Evolutionary conservation across 2,329 filamentous ascomycete species (phyloP), one percentile per base, ranked within the genome.

Genomic region (Nothophaeocryptopus gaeumannii): DNA sequence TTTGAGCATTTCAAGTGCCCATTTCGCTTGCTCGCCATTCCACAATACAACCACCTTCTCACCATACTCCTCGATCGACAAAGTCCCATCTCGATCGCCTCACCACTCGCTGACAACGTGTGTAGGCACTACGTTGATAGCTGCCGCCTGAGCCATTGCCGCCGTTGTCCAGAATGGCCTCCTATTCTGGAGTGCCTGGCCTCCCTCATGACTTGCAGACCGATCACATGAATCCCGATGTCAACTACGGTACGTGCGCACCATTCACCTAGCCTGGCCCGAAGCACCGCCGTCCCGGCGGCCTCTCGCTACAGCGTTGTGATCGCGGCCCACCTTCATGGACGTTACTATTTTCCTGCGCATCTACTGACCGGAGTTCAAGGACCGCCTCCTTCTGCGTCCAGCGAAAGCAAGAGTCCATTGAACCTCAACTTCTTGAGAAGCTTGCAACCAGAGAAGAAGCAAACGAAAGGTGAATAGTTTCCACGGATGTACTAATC

Each of bases 401-500:
- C 47, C 14, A 55, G 55, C 14, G 55, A 51, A 12, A 56, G 54
- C 44, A 52, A 50, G 13, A 65, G 63, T 45, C 63, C 63, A 16
- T 52, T 66, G 14, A 58, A 60, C 16, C 55, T 68, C 34, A 58
- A 54, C 30, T 71, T 88, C 53, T 79, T 87, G 69, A 89, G 84
- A 69, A 82, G 72, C 59, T 75, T 85, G 54, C 78, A 74, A 44
- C 44, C 56, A 1, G 86, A 89, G 49, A 93, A 89, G 74, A 89
- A 84, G 66, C 81, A 80, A 10, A 89, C 86, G n/a, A 79, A 86
- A 78, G 86, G 87, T 89, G 71, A 63, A 68, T 42, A 38, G n/a
- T 14, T 42, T 16, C 16, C 34, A 40, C 1, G 13, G 34, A 5
- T n/a, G 26, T 32, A 39, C 43, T 8, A 8, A 8, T 11, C 16